Base-by-base conservation (phyloP, 805 yeast species). In the Cyberlindnera mrakii region DNA sequence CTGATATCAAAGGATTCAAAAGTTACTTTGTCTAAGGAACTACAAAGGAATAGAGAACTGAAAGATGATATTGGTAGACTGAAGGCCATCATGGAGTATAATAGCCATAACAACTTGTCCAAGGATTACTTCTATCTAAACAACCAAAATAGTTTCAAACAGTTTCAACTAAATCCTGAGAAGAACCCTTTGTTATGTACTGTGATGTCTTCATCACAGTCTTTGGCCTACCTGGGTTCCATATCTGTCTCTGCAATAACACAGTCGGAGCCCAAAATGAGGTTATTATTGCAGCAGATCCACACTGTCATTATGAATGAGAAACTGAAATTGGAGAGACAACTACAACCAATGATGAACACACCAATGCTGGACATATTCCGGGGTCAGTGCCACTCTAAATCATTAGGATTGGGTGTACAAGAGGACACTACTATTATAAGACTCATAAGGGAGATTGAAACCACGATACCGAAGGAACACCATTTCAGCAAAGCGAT, bases 1-100 rank as follows among this genome's bases (percentile, higher is more conserved):
- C 49, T 49, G 11, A 25, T 43, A 9, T 46, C 48, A 15, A 49
- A 49, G 47, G 52, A 49, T 30, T 49, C 52, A 25, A 44, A 46
- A 27, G 45, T 39, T 14, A 49, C 52, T 3, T 40, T 46, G 30
- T 30, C 40, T 4, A 49, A 42, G 34, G 49, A 49, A 34, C 16
- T 30, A 16, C 45, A 35, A 33, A 40, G 41, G 41, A 49, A 49
- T 39, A 39, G 52, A 23, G 52, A 45, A 42, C 38, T 49, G 32
- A 46, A 37, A 25, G 49, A 49, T 31, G 52, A 49, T 25, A 32
- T 30, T 18, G 43, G 45, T 6, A 33, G 52, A 7, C 32, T 41
- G 10, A 4, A 17, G 7, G 49, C 49, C 6, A 39, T 49, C 25
- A 27, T 43, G 31, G 37, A 42, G 36, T 46, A 45, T 41, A 49